phyloP scores from a whole-genome alignment of 164 flowering plant species.

The Platanus orientalis region DNA sequence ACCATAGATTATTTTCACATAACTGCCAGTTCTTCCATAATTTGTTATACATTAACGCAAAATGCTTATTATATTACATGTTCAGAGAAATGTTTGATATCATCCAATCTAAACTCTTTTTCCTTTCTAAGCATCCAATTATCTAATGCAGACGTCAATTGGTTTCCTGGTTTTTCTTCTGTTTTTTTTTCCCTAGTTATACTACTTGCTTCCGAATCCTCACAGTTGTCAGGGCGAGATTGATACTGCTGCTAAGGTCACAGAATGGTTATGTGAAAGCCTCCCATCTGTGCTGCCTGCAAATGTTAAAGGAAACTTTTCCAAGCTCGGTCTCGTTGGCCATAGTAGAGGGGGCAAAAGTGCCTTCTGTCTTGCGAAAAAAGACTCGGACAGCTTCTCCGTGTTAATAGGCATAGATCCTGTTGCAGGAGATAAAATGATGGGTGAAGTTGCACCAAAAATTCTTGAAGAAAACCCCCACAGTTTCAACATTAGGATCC shows the following conservation, averaged over 20 bases:
- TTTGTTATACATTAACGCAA: too few relatives aligned
- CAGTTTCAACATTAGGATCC: constrained; percentile 31
- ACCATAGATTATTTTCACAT: too few relatives aligned
- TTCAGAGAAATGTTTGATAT: too few relatives aligned
- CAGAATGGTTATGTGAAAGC: constrained; percentile 38
- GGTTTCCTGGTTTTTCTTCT: background rate
- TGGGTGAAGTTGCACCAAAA: constrained; percentile 18
- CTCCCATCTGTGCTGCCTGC: constrained; percentile 27
- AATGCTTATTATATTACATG: too few relatives aligned
- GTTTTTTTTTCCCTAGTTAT: background rate
- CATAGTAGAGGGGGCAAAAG: constrained; percentile 60
- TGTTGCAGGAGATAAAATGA: constrained; percentile 6
- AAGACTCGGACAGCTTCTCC: background rate
- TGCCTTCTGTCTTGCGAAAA: constrained; percentile 39
- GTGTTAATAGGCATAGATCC: constrained; percentile 11
- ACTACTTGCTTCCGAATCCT: background rate
- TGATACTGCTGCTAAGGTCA: constrained; percentile 21
- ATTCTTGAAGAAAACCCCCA: constrained; percentile 35
- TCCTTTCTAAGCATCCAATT: too few relatives aligned
- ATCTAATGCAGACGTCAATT: too few relatives aligned
- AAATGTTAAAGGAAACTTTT: constrained; percentile 21
- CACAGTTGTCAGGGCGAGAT: constrained; percentile 13
- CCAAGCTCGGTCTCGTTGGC: constrained; percentile 37
- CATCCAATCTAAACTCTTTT: too few relatives aligned
- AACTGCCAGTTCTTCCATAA: too few relatives aligned